Base-by-base conservation (phyloP, 2,329 filamentous ascomycete species). In the Seiridium cupressi region DNA sequence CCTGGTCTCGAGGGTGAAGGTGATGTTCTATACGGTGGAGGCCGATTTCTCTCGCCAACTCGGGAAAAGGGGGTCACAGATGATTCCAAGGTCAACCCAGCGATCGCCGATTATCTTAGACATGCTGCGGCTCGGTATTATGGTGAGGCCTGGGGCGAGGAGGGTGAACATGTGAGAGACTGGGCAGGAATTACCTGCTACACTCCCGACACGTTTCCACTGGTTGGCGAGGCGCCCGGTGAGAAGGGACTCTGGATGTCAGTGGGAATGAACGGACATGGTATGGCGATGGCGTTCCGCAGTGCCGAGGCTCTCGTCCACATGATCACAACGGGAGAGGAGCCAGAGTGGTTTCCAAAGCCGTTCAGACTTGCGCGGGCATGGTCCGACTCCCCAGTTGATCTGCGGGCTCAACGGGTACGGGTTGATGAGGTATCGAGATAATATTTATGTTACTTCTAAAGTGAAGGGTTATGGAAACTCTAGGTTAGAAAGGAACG, bases 11-110 rank as follows among this genome's bases (percentile, higher is more conserved):
- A 64, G 42, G 61, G 62, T 44, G 68, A 62, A 6, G 70, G 71
- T 2, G 72, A 76, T 62, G 68, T 76, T 18, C 60, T 76, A 3
- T 63, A 61, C 57, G 66, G 66, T 8, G 65, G 66, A 18, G 61
- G 65, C 2, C 63, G 62, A 5, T 60, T 60, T 4, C 66, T 78
- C 35, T 69, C 69, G 2, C 60, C 67, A 13, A 62, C 63, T 60
- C 58, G 65, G 9, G 65, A 66, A 26, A 10, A 31, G 18, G 56
- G 51, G 54, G 46, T 51, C 9, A 44, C 44, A 6, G 59, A 60
- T 38, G 59, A 60, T 53, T 57, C 59, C 13, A 36, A 51, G 54
- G 35, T 60, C n/a, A 60, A 60, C 40, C 44, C 46, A 9, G 13
- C 36, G 32, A 57, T 60, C 34, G 55, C 36, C 13, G 48, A 47